Percentiles rank a stretch among this genome's conserved stretches.
These are phyloP conservation scores for Venturia asperata DNA, from an alignment of 2,329 filamentous ascomycete species.

Conservation along the genomic window DNA sequence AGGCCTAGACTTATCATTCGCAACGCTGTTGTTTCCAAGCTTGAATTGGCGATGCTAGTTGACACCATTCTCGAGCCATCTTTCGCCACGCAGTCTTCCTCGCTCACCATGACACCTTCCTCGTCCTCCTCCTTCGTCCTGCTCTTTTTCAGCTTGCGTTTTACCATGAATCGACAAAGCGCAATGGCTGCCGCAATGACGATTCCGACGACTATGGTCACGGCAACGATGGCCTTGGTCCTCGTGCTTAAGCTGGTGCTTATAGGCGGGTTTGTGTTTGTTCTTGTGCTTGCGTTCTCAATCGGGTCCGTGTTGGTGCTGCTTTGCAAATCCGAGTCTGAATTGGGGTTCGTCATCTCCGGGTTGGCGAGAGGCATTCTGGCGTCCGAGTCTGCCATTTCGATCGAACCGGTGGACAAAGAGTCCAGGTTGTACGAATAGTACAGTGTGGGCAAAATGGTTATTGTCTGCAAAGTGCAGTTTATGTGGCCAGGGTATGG, in stretches of 20 bases:
- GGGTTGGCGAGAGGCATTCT: not conserved
- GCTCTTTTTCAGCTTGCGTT: not conserved
- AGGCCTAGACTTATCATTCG: not conserved
- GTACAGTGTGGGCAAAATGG: not conserved
- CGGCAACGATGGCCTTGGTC: not conserved
- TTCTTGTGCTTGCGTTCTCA: not conserved
- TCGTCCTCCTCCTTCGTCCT: not conserved
- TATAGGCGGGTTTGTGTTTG: not conserved
- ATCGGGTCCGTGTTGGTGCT: too few relatives aligned
- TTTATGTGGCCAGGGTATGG: not conserved
- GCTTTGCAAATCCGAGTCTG: not conserved
- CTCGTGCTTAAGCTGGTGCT: not conserved
- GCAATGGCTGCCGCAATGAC: not conserved
- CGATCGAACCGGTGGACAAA: not conserved
- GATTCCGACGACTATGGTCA: not conserved
- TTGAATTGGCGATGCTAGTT: not conserved
- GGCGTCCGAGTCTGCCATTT: not conserved
- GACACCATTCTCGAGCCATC: not conserved
- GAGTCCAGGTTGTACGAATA: too few relatives aligned
- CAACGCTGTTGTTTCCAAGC: not conserved
- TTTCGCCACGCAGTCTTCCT: not conserved
- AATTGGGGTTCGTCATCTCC: not conserved
- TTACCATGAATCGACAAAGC: constrained; percentile 2
- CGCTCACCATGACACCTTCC: not conserved
- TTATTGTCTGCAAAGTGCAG: not conserved